Evolutionary conservation across 345 rosid species (phyloP), one percentile per base, ranked within the genome.

Genomic region (Limnanthes douglasii): DNA sequence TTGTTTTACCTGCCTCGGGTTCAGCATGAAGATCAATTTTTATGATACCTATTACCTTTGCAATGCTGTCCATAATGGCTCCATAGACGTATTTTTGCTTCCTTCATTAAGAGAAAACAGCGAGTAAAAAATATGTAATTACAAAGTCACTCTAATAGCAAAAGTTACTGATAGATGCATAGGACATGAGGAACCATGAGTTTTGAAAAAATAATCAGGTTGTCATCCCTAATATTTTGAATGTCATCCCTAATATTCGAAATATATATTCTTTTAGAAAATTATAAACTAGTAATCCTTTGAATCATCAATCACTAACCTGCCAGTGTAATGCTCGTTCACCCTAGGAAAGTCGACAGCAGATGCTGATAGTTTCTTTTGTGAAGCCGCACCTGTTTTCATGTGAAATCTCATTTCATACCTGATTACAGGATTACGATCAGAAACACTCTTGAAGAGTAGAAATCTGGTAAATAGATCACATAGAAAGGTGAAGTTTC

Each of bases 351-450:
- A 83, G 56, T 83, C 98, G 33, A 88, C 94, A 9, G 84, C 60
- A 49, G 94, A 53, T 34, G 66, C 85, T 5, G 94, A 83, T 26
- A 83, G 49, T 55, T 60, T 74, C 74, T 68, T 90, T 56, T 90
- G 92, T 21, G 79, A 59, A 50, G 98, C 94, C 32, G 54, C 27
- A 26, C 95, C 92, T 16, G 75, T 64, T 62, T 74, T 68, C 92
- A 79, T 70, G 69, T 90, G 76, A 75, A 90, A 90, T 42, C 81
- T 70, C 98, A 90, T 84, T 64, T 90, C 95, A 14, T 77, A 83
- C 55, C 95, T 88, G 69, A 38, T 39, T 22, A 33, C 31, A 18
- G 45, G 11, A 61, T n/a, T n/a, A 53, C 34, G 48, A 44, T 54
- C 46, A 54, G 44, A 30, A 27, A 38, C 13, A 32, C 11, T 19